phyloP scores from a whole-genome alignment of 164 flowering plant genomes.

The Platanus orientalis region DNA sequence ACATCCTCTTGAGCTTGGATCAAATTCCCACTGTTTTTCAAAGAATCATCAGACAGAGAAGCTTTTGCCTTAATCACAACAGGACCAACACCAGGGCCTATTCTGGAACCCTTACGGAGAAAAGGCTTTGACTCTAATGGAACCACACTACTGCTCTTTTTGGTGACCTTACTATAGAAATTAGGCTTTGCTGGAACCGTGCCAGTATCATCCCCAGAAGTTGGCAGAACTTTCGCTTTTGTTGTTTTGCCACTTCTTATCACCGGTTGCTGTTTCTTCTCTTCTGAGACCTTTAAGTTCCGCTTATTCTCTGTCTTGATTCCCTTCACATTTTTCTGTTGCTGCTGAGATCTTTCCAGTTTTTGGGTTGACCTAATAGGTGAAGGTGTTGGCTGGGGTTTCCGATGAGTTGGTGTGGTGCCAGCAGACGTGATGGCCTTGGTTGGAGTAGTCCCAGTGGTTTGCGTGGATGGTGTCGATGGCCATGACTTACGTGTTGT shows the following conservation, averaged over 20 bases:
- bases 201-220: constrained; percentile 34
- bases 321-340: constrained; percentile 30
- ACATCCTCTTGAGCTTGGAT: constrained; percentile 33
- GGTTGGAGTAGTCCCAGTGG: constrained; percentile 35
- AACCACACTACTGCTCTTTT: constrained; percentile 80
- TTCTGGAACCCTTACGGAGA: constrained; percentile 54
- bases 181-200: constrained; percentile 44
- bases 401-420: constrained; percentile 41
- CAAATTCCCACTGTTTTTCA: constrained; percentile 23
- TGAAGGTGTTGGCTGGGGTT: constrained; percentile 37
- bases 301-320: constrained; percentile 22
- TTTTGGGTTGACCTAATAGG: constrained; percentile 37
- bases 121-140: constrained; percentile 77
- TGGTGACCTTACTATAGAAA: constrained; percentile 57
- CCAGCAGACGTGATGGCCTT: constrained; percentile 35
- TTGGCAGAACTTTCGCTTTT: constrained; percentile 33
- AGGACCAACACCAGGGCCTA: constrained; percentile 34
- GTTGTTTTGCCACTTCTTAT: constrained; percentile 32
- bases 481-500: constrained; percentile 78
- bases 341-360: constrained; percentile 37
- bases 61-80: constrained; percentile 33
- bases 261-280: constrained; percentile 32
- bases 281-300: constrained; percentile 28
- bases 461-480: constrained; percentile 51
- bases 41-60: constrained; percentile 34